Base-by-base conservation (phyloP, 768 basidiomycete species). In the Rhodocollybia butyracea region DNA sequence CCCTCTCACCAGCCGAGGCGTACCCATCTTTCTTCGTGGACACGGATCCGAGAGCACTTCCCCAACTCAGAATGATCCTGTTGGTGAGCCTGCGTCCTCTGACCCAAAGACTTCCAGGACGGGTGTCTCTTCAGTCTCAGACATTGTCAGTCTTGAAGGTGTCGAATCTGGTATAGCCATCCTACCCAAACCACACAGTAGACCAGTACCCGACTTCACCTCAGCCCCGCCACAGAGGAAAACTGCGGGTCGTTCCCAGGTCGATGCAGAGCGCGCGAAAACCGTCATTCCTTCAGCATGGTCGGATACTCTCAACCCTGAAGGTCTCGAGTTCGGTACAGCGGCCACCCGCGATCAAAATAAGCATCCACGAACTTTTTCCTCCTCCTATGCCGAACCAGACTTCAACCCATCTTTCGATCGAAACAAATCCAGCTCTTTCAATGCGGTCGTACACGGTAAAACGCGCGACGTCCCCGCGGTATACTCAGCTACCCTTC, bases 381-480 rank as follows among this genome's bases (percentile, higher is more conserved):
- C 48, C 21, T 34, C 48, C 26, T 38, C 48, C 10, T 10, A 24
- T 40, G 19, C 42, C 15, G 57, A 50, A 12, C 7, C 46, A 13
- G 30, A 46, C 22, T 24, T 56, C 21, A 51, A 45, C 24, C 48
- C 57, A 10, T 12, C 57, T 47, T 38, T 38, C 22, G 34, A 27
- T 29, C 30, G 11, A 30, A 48, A n/a, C 10, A 63, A 53, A 40
- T 51, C 61, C 60, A 53, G 70, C 55, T 69, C 73, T 3, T 85
- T 85, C 67, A 75, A 70, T 46, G 81, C 84, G 24, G 78, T 84
- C 15, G 84, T 86, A 38, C 84, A 85, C 59, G 68, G 74, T 57
- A 84, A 80, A 61, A 73, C 81, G 26, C 70, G 73, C 3, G 81
- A 83, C 50, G 56, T 62, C n/a, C 65, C 71, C 0, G 52, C 66